Base-by-base conservation (phyloP, 2,329 filamentous ascomycete species). In the Tolypocladium amazonense region DNA sequence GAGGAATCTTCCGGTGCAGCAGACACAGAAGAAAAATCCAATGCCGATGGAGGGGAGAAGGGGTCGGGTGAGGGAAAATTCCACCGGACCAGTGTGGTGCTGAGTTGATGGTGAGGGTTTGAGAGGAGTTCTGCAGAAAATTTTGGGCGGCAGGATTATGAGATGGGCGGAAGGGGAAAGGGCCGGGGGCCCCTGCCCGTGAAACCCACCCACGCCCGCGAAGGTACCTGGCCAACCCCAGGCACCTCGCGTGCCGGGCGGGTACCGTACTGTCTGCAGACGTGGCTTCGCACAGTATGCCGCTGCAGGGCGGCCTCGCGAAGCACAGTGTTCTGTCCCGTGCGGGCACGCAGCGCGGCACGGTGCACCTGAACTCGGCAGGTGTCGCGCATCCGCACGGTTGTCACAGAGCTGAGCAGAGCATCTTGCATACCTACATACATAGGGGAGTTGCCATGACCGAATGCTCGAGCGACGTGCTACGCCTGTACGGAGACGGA, bases 41-140 rank as follows among this genome's bases (percentile, higher is more conserved):
- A 71, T 69, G 67, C 68, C 62, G 63, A 64, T 64, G 67, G 66
- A 68, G 66, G 63, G 63, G 64, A 64, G 68, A 70, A 66, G 64
- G 63, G 67, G 69, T 66, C 70, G 65, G 70, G 68, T 67, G 63
- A 68, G 66, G 66, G 66, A 65, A 63, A 63, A 61, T 69, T 69
- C 70, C 71, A 72, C 72, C 66, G 70, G 70, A 72, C 72, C 72
- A 72, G 66, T 67, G 66, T 67, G 70, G 67, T 64, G 69, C 69
- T 70, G 66, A 62, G 50, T 66, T 67, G 66, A 54, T 72, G 72
- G 69, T 72, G 70, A 74, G 69, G 71, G 66, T 72, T 72, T 68
- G 69, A 68, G 63, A 72, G 66, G 62, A 71, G 67, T 56, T 59
- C 61, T 65, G 62, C 67, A 69, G 70, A 73, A 69, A 72, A 71